Evolutionary conservation across 441 rosid genomes (phyloP).

Genomic region (Adansonia madagascariensis): DNA sequence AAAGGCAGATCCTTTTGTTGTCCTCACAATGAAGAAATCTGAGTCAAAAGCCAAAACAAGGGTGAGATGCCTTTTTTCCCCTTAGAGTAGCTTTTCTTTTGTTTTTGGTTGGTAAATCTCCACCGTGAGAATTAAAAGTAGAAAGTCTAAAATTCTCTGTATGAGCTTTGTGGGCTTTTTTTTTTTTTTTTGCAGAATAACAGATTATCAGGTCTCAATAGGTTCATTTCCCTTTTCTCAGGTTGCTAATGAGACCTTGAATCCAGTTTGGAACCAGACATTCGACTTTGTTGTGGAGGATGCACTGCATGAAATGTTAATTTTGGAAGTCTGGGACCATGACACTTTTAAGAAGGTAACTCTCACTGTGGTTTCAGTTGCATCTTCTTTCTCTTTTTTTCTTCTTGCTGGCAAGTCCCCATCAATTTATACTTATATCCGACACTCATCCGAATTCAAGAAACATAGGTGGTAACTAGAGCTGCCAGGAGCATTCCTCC

Average conservation of each 20-base stretch:
- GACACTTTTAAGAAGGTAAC: constrained; percentile 85
- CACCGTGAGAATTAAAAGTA: neutral
- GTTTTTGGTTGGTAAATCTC: neutral
- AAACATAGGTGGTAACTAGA: too few species aligned
- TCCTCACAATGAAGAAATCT: constrained; percentile 77
- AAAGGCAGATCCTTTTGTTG: constrained; percentile 85
- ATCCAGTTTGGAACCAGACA: constrained; percentile 87
- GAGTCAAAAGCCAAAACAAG: constrained; percentile 71
- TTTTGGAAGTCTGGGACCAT: constrained; percentile 72
- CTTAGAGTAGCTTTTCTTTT: neutral
- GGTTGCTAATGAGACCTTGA: constrained; percentile 65
- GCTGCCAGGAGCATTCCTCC: neutral
- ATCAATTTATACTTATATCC: neutral
- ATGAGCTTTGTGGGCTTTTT: neutral
- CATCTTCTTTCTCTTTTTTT: neutral
- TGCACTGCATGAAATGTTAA: constrained; percentile 75
- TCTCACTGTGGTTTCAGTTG: constrained; percentile 7
- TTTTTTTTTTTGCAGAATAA: neutral
- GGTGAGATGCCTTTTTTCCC: constrained; percentile 42
- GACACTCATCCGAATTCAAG: too few species aligned
- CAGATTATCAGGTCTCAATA: neutral
- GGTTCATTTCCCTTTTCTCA: constrained; percentile 31
- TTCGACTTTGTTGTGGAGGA: constrained; percentile 83
- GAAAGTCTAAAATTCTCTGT: neutral
- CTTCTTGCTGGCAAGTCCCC: neutral